Evolutionary conservation across 208 protist genomes (phyloP), one percentile per base, ranked within the genome.

Genomic region (Crithidia acanthocephali): DNA sequence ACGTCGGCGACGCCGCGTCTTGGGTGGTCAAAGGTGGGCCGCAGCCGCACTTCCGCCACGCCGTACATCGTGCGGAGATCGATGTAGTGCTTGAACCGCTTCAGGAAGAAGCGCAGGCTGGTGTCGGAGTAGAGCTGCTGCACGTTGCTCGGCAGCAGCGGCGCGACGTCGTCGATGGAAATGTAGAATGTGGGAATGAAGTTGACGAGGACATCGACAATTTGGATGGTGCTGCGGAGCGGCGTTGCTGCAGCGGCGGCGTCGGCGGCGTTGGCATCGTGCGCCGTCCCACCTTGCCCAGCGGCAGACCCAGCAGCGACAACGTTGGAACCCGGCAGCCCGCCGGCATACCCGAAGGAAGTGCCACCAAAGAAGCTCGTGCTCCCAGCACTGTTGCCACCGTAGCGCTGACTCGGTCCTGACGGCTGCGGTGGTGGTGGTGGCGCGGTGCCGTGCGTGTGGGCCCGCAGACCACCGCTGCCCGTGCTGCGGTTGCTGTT

Each of bases 171-270:
- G 23, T 90, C 79, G 7, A 79, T 67, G 13, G 74, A 45, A 10
- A 93, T 80, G 68, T 87, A 97, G 55, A 90, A 94, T 2, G 92
- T 97, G 15, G 92, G 92, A 45, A 97, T 86, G 65, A 83, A 97
- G 27, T 79, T 79, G 30, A 92, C 83, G 13, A 97, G 64, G 7
- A 57, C 75, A 22, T 92, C 86, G 42, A 97, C 55, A 7, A 93
- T 44, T 44, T 92, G 84, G 35, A 86, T 72, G 8, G 62, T 53
- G 32, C 63, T 83, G n/a, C 70, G 78, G 33, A 78, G 74, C 22
- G 32, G 33, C 6, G 30, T 27, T 10, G 59, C 44, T 20, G 45
- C 9, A 33, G 13, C 37, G 13, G 37, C 37, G 13, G 37, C 37
- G 37, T 48, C 44, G 18, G 16, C 44, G 18, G 16, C 44, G 44